A percentile compares a stretch with the other conserved stretches of the same genome.
These are phyloP conservation scores for Metarhizium humberi DNA, from an alignment of 2,329 filamentous ascomycete genomes.

Conservation along the genomic window DNA sequence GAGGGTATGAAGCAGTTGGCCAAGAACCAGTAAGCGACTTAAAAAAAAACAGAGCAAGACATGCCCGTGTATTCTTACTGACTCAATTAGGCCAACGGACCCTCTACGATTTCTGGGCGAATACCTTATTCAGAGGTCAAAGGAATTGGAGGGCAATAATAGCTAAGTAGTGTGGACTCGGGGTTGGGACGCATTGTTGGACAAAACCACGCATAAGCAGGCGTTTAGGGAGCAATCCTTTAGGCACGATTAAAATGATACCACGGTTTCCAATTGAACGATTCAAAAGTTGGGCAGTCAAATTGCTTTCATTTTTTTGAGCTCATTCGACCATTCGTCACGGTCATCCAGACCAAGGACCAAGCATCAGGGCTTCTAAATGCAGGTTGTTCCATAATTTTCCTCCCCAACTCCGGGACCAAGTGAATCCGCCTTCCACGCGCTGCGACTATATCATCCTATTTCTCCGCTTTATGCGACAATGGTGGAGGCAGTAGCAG, in stretches of 20 bases:
- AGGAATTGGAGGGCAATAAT: constrained; percentile 45
- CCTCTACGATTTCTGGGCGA: constrained; percentile 62
- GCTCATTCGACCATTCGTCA: constrained; percentile 19
- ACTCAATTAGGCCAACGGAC: constrained; percentile 45
- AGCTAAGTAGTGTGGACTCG: constrained; percentile 8
- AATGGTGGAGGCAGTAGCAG: constrained; percentile 87
- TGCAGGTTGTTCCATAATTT: constrained; percentile 31
- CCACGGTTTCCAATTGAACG: background rate
- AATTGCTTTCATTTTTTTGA: constrained; percentile 24
- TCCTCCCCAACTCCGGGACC: constrained; percentile 34
- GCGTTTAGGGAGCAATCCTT: constrained; percentile 3
- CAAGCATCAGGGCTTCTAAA: constrained; percentile 35
- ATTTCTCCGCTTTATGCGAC: constrained; percentile 60
- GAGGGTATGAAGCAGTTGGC: constrained; percentile 69
- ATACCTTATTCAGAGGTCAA: constrained; percentile 59
- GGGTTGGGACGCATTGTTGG: background rate
- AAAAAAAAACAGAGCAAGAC: background rate
- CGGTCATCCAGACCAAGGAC: constrained; percentile 25
- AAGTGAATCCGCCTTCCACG: constrained; percentile 21
- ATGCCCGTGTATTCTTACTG: constrained; percentile 1
- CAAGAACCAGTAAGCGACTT: constrained; percentile 56
- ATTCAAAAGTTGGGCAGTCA: background rate
- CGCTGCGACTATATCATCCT: constrained; percentile 1
- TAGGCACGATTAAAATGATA: background rate
- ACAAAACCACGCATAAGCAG: constrained; percentile 1